A percentile compares a stretch with the other conserved stretches of the same genome.
phyloP scores from a whole-genome alignment of 768 basidiomycete species.

The Multifurca ochricompacta region DNA sequence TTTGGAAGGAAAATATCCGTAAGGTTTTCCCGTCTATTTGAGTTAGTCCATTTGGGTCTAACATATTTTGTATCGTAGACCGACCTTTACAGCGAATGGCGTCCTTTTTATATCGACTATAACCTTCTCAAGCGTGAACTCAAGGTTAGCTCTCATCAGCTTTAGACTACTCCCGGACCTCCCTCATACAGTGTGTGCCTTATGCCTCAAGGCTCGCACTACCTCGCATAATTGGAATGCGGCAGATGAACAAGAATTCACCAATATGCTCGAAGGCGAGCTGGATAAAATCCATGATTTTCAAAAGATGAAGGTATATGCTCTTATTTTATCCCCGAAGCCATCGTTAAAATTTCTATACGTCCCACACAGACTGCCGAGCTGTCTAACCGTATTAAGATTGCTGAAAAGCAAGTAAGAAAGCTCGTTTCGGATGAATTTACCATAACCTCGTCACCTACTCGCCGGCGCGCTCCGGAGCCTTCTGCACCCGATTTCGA shows the following conservation, averaged over 20 bases:
- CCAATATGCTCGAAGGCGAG: constrained; percentile 68
- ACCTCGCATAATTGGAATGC: constrained; percentile 59
- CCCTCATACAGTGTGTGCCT: background rate
- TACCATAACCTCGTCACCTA: constrained; percentile 8
- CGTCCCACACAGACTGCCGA: constrained; percentile 55
- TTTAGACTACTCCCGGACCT: background rate
- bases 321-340: background rate
- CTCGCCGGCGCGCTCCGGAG: background rate
- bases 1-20: constrained; percentile 75
- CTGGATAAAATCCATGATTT: constrained; percentile 93
- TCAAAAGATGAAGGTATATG: constrained; percentile 73
- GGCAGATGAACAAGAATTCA: constrained; percentile 78
- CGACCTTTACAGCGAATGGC: constrained; percentile 86
- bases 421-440: constrained; percentile 61
- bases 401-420: constrained; percentile 76
- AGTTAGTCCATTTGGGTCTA: constrained; percentile 7
- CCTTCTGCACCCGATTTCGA: constrained; percentile 22
- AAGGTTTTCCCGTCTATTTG: constrained; percentile 22
- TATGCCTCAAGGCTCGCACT: constrained; percentile 37
- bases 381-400: constrained; percentile 69
- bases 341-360: background rate
- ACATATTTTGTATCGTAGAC: constrained; percentile 37
- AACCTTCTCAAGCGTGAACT: constrained; percentile 83
- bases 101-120: constrained; percentile 85
- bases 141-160: constrained; percentile 44